Conservation (phyloP, 2,329 filamentous ascomycete species). For the Drechslerella stenobrocha region DNA sequence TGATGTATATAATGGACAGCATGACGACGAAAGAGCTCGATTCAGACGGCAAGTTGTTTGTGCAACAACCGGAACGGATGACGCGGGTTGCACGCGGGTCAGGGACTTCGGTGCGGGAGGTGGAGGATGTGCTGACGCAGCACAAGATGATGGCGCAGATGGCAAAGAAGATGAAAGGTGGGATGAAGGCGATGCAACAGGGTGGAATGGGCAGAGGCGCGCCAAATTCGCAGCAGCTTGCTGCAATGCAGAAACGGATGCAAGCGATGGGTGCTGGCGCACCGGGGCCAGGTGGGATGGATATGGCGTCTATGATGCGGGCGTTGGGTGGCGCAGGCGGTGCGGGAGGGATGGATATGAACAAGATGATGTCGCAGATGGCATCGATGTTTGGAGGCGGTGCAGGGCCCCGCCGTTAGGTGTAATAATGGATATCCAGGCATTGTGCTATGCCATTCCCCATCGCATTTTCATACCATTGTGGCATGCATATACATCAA, state of each 20-base stretch:
- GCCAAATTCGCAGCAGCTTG: conserved; percentile 90
- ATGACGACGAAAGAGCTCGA: conserved; percentile 98
- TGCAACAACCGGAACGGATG: conserved; percentile 89
- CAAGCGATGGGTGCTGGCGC: conserved; percentile 81
- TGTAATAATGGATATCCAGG: conserved; percentile 8
- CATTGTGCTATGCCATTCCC: conserved; percentile 1
- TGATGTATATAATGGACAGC: conserved; percentile 98
- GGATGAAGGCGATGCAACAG: conserved; percentile 96
- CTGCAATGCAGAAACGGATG: conserved; percentile 94
- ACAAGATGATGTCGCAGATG: conserved; percentile 76
- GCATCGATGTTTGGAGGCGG: conserved; percentile 58
- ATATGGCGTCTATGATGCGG: conserved; percentile 86
- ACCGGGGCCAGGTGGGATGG: conserved; percentile 64
- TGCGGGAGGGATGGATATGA: conserved; percentile 68
- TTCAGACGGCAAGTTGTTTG: conserved; percentile 89
- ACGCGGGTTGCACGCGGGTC: conserved; percentile 86
- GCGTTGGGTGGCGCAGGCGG: conserved; percentile 78
- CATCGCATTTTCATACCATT: conserved; percentile 2
- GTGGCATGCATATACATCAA: background rate
- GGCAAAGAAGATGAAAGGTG: conserved; percentile 98
- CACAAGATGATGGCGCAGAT: conserved; percentile 98
- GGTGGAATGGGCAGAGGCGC: conserved; percentile 89
- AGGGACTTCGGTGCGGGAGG: conserved; percentile 86
- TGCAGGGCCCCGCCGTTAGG: conserved; percentile 53
- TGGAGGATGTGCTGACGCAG: conserved; percentile 95